Conservation (phyloP, 1,139 yeast genomes). For the Candida sojae region DNA sequence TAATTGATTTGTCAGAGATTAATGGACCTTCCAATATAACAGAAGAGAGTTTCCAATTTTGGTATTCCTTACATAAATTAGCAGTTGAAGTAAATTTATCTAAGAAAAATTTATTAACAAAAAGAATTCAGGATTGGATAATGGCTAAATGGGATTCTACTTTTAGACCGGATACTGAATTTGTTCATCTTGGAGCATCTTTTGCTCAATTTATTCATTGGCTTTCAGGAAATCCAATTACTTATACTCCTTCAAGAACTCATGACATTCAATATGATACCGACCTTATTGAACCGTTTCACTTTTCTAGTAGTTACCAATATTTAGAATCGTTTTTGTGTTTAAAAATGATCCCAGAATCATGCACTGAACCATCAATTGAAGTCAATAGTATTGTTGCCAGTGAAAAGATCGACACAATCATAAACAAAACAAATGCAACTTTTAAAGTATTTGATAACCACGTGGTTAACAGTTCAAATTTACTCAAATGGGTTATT, state of each 20-base stretch:
- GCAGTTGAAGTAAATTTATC: slow-evolving; percentile 31
- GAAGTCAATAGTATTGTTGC: slow-evolving; percentile 7
- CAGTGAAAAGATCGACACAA: slow-evolving; percentile 1
- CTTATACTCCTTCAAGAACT: neutral
- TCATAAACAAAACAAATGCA: slow-evolving; percentile 7
- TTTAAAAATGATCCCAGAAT: neutral
- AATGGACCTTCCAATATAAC: slow-evolving; percentile 56
- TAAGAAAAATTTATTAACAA: slow-evolving; percentile 17
- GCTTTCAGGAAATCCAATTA: slow-evolving; percentile 32
- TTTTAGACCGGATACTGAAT: slow-evolving; percentile 5
- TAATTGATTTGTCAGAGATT: slow-evolving; percentile 55
- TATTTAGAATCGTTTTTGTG: slow-evolving; percentile 10
- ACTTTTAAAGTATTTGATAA: slow-evolving; percentile 10
- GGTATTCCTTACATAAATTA: slow-evolving; percentile 48
- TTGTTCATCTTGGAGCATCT: slow-evolving; percentile 11
- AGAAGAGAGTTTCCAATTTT: slow-evolving; percentile 51
- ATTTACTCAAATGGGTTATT: slow-evolving; percentile 13
- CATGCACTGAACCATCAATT: neutral
- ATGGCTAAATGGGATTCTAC: slow-evolving; percentile 38
- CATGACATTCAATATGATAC: slow-evolving; percentile 2
- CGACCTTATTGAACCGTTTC: slow-evolving; percentile 7
- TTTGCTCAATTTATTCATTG: slow-evolving; percentile 44
- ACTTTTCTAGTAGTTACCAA: slow-evolving; percentile 8
- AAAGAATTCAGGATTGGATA: slow-evolving; percentile 49
- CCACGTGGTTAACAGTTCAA: slow-evolving; percentile 2